Conservation (phyloP, 2,329 filamentous ascomycete genomes). For the Periglandula ipomoeae region DNA sequence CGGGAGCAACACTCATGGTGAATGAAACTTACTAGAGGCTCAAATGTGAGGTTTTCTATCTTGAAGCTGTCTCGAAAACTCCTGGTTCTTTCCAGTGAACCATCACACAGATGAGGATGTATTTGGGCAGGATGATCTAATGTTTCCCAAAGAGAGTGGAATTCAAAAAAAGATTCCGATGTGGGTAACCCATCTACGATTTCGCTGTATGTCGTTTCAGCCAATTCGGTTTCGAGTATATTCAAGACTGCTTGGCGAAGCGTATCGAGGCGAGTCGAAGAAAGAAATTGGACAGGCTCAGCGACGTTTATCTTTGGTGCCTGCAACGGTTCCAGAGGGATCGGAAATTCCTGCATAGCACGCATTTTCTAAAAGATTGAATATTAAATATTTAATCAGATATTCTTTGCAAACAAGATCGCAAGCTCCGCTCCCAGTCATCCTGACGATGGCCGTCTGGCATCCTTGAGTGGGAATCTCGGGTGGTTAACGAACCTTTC, state of each 20-base stretch:
- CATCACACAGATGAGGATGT: background rate
- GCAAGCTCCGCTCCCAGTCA: no score
- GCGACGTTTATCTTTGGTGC: background rate
- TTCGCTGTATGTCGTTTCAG: background rate
- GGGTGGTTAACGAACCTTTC: no score
- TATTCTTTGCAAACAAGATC: no score
- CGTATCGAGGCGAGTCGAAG: background rate
- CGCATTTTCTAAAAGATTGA: no score
- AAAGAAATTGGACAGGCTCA: background rate
- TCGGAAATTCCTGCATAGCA: no score
- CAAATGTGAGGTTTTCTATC: background rate
- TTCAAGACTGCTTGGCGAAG: background rate
- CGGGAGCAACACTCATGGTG: no score
- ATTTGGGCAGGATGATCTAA: background rate
- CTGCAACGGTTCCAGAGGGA: background rate
- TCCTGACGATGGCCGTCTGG: no score
- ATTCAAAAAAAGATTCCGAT: background rate
- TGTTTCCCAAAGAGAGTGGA: background rate
- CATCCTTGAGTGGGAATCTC: no score
- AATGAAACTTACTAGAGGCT: no score
- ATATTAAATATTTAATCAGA: no score
- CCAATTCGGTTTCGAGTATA: background rate
- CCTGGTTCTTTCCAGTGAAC: background rate
- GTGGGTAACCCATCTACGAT: background rate
- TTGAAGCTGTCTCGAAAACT: background rate